Evolutionary conservation across 306 rosid genomes (phyloP), one percentile per base, ranked within the genome.

Genomic region (Citrullus colocynthis): DNA sequence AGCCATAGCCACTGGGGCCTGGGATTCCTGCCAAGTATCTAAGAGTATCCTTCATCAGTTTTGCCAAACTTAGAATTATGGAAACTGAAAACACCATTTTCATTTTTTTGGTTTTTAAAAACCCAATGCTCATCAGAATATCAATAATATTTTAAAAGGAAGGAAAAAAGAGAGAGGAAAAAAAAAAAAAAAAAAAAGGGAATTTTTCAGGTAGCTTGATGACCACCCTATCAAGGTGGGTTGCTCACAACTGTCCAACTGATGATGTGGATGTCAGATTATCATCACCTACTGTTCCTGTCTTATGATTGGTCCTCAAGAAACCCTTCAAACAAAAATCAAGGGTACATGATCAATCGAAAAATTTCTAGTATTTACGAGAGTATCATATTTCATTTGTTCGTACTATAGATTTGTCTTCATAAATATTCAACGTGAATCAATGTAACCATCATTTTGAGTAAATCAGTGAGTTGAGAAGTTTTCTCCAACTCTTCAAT

Each of bases 1-100:
- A 95, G 85, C 99, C 97, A 86, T 87, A 92, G 45, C 97, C 99
- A 85, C 97, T 95, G 14, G 96, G 97, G 66, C 99, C 99, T 82
- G 99, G 91, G 74, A 92, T 78, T 88, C 99, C 99, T 78, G 97
- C 97, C 30, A 95, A 86, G 87, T 95, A 95, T 55, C 89, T 82
- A 20, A 95, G 83, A 56, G 97, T 85, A 83, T 83, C 97, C 86
- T 95, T 95, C 99, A 92, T 92, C 1, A 72, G 59, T 49, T 72
- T 72, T 72, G 8, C 77, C 77, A 72, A 28, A 72, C 77, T 49
- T 28, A 49, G 42, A 72, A 72, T 72, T 14, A 72, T 72, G 59
- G 60, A 72, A 24, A 72, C 44, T 16, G 59, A 72, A 49, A 72
- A 72, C 14, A 49, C 15, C 77, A 49, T 72, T 49, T 41, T 65